Evolutionary conservation across 1,284 basidiomycete genomes (phyloP).

Genomic region (Schizophyllum commune): DNA sequence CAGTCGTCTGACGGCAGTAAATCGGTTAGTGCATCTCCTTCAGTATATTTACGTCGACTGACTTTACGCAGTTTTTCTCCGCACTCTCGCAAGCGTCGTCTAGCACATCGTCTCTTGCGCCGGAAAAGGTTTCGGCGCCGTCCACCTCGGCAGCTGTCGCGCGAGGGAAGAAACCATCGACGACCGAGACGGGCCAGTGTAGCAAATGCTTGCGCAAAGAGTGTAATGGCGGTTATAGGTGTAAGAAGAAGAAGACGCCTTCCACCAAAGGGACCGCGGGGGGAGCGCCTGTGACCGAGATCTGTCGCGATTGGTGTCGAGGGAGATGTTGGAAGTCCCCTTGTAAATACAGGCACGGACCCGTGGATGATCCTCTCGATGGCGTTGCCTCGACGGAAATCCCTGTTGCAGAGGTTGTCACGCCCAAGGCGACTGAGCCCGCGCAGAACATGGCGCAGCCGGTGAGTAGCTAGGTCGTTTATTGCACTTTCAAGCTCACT

Average conservation of each 20-base stretch:
- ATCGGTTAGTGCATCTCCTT: background rate
- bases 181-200: slow-evolving; percentile 1
- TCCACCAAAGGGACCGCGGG: no score
- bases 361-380: no score
- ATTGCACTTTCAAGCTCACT: background rate
- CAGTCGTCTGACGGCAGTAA: slow-evolving; percentile 5
- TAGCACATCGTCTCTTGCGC: background rate
- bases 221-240: slow-evolving; percentile 3
- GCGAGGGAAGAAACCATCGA: no score
- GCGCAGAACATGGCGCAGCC: no score
- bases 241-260: slow-evolving; percentile 8
- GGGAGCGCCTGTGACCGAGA: background rate
- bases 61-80: background rate
- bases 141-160: no score
- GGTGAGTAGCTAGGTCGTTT: background rate
- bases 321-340: background rate
- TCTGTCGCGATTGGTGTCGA: background rate
- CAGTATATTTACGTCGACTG: no score
- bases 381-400: no score
- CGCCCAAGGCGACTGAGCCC: no score
- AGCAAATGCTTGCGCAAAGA: slow-evolving; percentile 7
- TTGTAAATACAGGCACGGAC: background rate
- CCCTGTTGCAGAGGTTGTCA: no score
- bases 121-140: background rate
- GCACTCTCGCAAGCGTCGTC: background rate